Base-by-base conservation (phyloP, 1,139 yeast genomes). In the Scheffersomyces illinoinensis region DNA sequence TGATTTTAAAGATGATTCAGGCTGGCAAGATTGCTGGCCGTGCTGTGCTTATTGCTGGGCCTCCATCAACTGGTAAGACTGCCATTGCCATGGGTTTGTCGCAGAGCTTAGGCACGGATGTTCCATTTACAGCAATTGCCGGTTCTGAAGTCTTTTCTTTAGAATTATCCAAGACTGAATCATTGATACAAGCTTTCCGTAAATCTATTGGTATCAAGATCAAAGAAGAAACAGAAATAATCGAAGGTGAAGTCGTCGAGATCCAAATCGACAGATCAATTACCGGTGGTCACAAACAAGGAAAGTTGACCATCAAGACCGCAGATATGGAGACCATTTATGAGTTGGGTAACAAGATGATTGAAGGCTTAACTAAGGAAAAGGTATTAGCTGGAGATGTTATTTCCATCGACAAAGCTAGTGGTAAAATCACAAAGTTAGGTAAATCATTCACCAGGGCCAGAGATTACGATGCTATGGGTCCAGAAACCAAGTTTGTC, bases 301-400 rank as follows among this genome's bases (percentile, higher is more conserved):
- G 99, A 57, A 95, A 96, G 74, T 84, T 96, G 69, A 96, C 99
- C 26, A 93, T 96, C 71, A 93, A 96, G 73, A 96, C 99, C 52
- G 95, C 99, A 18, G 99, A 96, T 74, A 96, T 96, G 99, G 99
- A 96, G 78, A 95, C 99, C 43, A 91, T 95, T 63, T 95, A 96
- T 76, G 99, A 95, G 77, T 83, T 96, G 69, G 99, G 99, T 61
- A 90, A 90, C 72, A 95, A 96, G 76, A 95, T 95, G 98, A 95
- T 96, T 72, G 99, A 96, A 68, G 95, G 97, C 21, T 84, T 95
- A 70, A 88, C 97, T 60, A 91, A 91, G 75, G 99, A 96, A 75
- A 96, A 95, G 73, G 96, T 96, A 46, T 85, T 95, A 68, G 99
- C 99, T 2, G 99, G 99, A 58, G 99, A 96, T 76, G 96, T 96